Base-by-base conservation (phyloP, 768 basidiomycete genomes). In the Tulasnella sp. region DNA sequence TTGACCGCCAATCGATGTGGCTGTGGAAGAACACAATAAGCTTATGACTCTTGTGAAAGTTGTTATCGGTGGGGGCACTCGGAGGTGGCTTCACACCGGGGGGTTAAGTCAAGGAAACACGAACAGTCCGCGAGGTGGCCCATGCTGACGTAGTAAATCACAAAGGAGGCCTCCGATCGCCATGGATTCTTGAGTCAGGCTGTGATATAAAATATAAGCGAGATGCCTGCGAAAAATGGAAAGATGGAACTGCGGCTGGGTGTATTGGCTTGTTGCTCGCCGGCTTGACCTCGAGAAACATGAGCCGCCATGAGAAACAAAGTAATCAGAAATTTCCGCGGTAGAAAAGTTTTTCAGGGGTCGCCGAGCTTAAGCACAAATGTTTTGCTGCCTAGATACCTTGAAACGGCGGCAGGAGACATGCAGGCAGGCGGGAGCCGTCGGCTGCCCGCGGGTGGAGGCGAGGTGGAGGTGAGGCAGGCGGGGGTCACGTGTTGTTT, bases 161-260 rank as follows among this genome's bases (percentile, higher is more conserved):
- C 24, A 69, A 69, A 69, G 54, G 54, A 54, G 31, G 34, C 64
- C 31, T 69, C 12, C 64, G 64, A 69, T 69, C 64, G 31, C 64
- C 64, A 69, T 37, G 31, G 28, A 34, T 69, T 69, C n/a, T n/a
- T 69, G 64, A 69, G 64, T 69, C 64, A 69, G 64, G 34, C 64
- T 69, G 64, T 69, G 64, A 69, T 69, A 69, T 31, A 69, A 69
- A 16, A 69, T 69, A 69, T 69, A 69, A 69, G 64, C 64, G 64
- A 69, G 31, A 34, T 3, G 5, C 31, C 28, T 69, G 28, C 64
- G 31, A 34, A 37, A n/a, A 37, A 69, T 69, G 64, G 64, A 31
- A 69, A 69, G 24, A 69, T 22, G 31, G 64, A 69, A 69, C 64
- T 69, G 64, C 31, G 64, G 64, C 64, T 69, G 31, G 16, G 34